Evolutionary conservation across 2,329 filamentous ascomycete genomes (phyloP).

Genomic region (Colletotrichum costaricense): DNA sequence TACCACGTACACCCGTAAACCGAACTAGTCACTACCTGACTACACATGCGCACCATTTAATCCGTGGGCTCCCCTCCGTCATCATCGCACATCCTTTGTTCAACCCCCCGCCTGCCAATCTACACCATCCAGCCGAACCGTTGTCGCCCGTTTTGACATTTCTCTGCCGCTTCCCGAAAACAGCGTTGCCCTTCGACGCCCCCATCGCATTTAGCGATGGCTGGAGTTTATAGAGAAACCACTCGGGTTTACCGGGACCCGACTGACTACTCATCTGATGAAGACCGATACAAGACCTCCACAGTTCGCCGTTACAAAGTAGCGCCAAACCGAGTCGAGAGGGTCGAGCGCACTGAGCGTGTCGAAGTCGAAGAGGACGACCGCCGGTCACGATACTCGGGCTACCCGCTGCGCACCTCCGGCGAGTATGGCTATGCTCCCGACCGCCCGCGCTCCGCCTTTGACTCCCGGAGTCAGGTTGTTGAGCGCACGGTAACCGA

Average conservation of each 20-base stretch:
- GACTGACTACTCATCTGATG: conserved; percentile 51
- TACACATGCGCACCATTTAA: conserved; percentile 26
- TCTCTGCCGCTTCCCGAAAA: conserved; percentile 28
- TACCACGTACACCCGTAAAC: neutral
- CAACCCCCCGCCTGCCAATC: conserved; percentile 15
- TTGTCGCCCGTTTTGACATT: conserved; percentile 4
- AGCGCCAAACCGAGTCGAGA: conserved; percentile 52
- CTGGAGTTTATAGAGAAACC: conserved; percentile 46
- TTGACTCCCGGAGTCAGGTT: conserved; percentile 50
- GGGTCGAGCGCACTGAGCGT: conserved; percentile 51
- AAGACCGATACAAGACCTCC: conserved; percentile 58
- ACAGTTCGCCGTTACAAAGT: conserved; percentile 67
- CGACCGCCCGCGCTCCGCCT: conserved; percentile 63
- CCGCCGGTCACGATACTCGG: conserved; percentile 55
- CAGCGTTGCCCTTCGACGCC: conserved; percentile 3
- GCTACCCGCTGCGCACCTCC: conserved; percentile 48
- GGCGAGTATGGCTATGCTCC: conserved; percentile 56
- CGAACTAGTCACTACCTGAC: neutral
- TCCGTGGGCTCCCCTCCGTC: conserved; percentile 29
- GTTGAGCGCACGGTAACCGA: conserved; percentile 43
- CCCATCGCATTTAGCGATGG: conserved; percentile 32
- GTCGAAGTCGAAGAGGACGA: conserved; percentile 59
- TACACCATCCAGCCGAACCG: conserved; percentile 7
- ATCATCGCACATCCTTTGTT: conserved; percentile 34
- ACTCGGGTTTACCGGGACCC: conserved; percentile 47